Base-by-base conservation (phyloP, 176 grass and related monocot genomes). In the Paspalum notatum region DNA sequence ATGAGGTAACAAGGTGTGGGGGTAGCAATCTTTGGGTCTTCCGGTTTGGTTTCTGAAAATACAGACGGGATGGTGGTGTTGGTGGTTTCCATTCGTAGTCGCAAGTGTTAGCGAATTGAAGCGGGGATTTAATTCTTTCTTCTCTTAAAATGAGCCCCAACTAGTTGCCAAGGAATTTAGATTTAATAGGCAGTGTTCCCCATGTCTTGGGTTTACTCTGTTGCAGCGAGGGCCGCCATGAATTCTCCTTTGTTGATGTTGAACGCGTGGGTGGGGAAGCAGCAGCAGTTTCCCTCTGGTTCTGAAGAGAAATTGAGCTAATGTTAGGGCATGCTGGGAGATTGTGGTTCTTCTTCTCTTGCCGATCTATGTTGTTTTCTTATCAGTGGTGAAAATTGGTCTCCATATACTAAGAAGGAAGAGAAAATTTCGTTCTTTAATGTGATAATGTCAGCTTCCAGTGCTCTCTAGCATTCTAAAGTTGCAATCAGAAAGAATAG, bases 21-120 rank as follows among this genome's bases (percentile, higher is more conserved):
- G 59, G 44, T n/a, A 80, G 54, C 70, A 17, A 25, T 89, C 32
- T 81, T 74, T 61, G 64, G 47, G 13, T 24, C 67, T 67, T 64
- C 26, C 37, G 37, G 43, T 80, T 84, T 74, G 37, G 12, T 74
- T 72, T 59, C 74, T 9, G 4, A 47, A 22, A 18, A 48, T 48
- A 18, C 62, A n/a, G 17, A 25, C 20, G 45, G 13, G 51, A 41
- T 76, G 38, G 3, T 80, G 32, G 77, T 13, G 72, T 5, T 24
- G 12, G 50, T 73, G 44, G 4, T 62, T n/a, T 71, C 12, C 7
- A 24, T 70, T 70, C 4, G 6, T 14, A 73, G 20, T 70, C 4
- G 6, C 10, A 73, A 14, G 13, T 64, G 4, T 64, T 15, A 24
- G 2, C 38, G 18, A 61, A 24, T 43, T 7, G 62, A 48, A n/a